Evolutionary conservation across 257 asterid species (phyloP).

Genomic region (Cinchona pubescens): DNA sequence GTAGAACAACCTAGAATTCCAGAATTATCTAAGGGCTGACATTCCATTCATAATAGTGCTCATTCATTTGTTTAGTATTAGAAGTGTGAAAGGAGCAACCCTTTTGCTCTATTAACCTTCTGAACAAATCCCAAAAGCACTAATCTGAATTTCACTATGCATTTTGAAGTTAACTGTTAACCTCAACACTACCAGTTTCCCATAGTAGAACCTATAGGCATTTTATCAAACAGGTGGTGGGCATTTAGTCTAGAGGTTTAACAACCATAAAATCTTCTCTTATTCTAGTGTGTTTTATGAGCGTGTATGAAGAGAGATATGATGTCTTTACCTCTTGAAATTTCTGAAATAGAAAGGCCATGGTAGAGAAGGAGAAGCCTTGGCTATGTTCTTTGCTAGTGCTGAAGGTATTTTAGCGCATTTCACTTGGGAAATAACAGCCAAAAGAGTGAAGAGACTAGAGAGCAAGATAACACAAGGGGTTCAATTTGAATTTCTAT

Average conservation of each 20-base stretch:
- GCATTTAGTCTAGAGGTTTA: background rate
- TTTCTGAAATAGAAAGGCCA: constrained; percentile 39
- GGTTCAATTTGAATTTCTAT: background rate
- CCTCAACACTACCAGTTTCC: background rate
- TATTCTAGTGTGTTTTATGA: background rate
- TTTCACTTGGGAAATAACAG: background rate
- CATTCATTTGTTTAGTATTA: background rate
- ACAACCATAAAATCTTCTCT: too few species aligned
- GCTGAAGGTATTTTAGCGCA: too few species aligned
- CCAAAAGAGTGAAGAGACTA: background rate
- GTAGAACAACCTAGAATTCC: background rate
- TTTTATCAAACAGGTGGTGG: constrained; percentile 10
- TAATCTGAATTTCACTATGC: too few species aligned
- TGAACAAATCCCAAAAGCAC: background rate
- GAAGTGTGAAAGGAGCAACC: background rate
- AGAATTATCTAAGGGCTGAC: background rate
- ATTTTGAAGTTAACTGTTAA: background rate
- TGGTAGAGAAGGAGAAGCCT: background rate
- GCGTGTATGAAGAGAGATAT: background rate
- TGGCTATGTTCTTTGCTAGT: background rate
- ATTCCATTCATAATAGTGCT: background rate
- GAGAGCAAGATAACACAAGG: background rate
- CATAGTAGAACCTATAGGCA: too few species aligned
- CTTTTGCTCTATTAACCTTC: background rate
- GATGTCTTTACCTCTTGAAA: constrained; percentile 27